Evolutionary conservation across 192 early-diverging fungal genomes (phyloP).

Genomic region (Coemansia sp.): DNA sequence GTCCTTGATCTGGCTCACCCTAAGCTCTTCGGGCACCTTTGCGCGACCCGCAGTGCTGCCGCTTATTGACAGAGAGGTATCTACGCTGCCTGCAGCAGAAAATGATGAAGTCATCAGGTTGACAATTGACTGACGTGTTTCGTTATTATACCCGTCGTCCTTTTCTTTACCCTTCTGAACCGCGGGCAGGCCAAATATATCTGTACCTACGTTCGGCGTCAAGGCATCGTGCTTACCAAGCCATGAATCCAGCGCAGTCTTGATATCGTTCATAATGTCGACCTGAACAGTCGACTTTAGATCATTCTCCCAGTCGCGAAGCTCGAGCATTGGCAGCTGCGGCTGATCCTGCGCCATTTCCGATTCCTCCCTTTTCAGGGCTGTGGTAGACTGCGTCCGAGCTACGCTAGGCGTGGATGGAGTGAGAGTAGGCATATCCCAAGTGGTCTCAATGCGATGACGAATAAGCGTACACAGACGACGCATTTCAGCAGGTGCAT

Average conservation of each 20-base stretch:
- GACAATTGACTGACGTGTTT: slow-evolving; percentile 20
- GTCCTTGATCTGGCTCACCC: slow-evolving; percentile 32
- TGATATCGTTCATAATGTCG: slow-evolving; percentile 46
- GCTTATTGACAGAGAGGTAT: slow-evolving; percentile 18
- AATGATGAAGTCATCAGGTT: slow-evolving; percentile 28
- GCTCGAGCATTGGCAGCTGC: slow-evolving; percentile 40
- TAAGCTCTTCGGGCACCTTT: slow-evolving; percentile 9
- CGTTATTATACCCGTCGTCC: slow-evolving; percentile 3
- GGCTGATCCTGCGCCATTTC: slow-evolving; percentile 18
- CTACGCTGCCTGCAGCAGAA: slow-evolving; percentile 14
- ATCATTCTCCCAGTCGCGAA: slow-evolving; percentile 45
- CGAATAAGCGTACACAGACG: slow-evolving; percentile 50
- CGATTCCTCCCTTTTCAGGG: not conserved
- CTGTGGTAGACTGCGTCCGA: not conserved
- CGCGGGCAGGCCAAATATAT: not conserved
- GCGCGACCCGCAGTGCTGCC: not conserved
- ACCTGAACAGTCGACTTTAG: slow-evolving; percentile 40
- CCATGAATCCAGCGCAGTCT: slow-evolving; percentile 43
- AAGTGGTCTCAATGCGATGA: slow-evolving; percentile 35
- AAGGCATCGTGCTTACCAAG: slow-evolving; percentile 30
- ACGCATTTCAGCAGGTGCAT: slow-evolving; percentile 47
- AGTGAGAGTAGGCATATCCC: slow-evolving; percentile 23
- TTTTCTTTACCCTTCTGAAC: not conserved
- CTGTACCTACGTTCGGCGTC: not conserved
- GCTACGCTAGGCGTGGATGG: slow-evolving; percentile 10